Evolutionary conservation across 306 rosid species (phyloP), one percentile per base, ranked within the genome.

Genomic region (Cucurbita argyrosperma): DNA sequence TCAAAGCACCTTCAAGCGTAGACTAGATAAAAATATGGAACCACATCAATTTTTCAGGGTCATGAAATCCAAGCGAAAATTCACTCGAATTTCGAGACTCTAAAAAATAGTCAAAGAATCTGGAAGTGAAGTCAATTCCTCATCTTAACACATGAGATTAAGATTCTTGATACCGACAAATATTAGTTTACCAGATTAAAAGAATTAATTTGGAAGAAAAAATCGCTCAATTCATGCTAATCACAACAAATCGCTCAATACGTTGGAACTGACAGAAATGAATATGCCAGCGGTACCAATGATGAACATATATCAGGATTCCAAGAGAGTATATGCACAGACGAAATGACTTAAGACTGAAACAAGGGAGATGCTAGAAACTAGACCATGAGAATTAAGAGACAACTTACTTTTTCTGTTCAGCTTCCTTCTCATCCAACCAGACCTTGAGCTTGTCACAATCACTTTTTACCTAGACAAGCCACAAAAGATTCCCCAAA

Each of bases 361-460:
- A 49, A 43, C 43, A 7, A 51, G 21, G 12, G 35, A 45, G 53
- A 60, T 52, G 37, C 50, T 2, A 45, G 58, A 47, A 50, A 50
- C 74, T 14, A 49, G 45, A 69, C 14, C 35, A 26, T 26, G 45
- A 69, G 42, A 69, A 49, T 69, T 68, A 49, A 4, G 21, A 23
- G 42, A 76, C 51, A 19, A 84, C 96, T 83, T 80, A 94, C 99
- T 83, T 88, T 70, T 82, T 85, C 80, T 91, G 99, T 81, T 89
- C 97, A 66, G 86, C 82, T 74, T 91, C 96, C 85, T 89, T 89
- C 77, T 88, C 89, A 60, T 85, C 84, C 87, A 91, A 80, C 99
- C 97, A 94, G 23, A 53, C 78, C 86, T 82, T 91, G 76, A 94
- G 66, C 76, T 87, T 91, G 62, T 88, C 92, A 57, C 88, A 82